A percentile compares a stretch with the other conserved stretches of the same genome.
phyloP scores from a whole-genome alignment of 768 basidiomycete species.

The Lactifluus echinatus region DNA sequence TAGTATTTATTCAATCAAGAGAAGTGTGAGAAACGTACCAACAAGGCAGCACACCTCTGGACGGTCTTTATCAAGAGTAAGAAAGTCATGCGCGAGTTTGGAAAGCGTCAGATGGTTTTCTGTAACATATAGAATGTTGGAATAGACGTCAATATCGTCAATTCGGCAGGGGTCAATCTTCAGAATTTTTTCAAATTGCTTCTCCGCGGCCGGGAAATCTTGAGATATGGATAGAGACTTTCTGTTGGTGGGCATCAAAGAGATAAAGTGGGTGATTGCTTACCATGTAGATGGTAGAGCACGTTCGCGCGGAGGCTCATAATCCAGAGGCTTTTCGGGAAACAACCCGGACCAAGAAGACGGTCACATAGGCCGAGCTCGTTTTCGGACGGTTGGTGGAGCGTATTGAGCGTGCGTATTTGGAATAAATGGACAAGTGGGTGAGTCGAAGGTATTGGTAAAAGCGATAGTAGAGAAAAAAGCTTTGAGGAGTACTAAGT shows the following conservation, averaged over 20 bases:
- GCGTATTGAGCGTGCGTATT: constrained; percentile 80
- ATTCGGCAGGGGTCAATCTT: constrained; percentile 77
- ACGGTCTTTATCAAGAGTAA: constrained; percentile 81
- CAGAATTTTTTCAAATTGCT: constrained; percentile 78
- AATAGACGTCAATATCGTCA: constrained; percentile 93
- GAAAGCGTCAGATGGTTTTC: constrained; percentile 85
- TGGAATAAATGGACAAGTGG: constrained; percentile 67
- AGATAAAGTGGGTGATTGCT: constrained; percentile 23
- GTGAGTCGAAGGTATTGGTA: constrained; percentile 44
- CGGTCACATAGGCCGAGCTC: constrained; percentile 77
- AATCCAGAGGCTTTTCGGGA: constrained; percentile 77
- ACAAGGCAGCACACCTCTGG: constrained; percentile 96
- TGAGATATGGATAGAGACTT: constrained; percentile 10
- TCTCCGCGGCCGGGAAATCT: constrained; percentile 87
- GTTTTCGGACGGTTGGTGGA: constrained; percentile 82
- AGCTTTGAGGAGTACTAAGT: constrained; percentile 27
- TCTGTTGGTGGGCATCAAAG: background rate
- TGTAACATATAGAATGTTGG: constrained; percentile 94
- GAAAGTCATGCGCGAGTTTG: constrained; percentile 84
- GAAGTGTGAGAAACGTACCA: constrained; percentile 42
- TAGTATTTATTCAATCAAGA: background rate
- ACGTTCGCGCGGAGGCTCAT: constrained; percentile 82
- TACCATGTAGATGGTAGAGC: constrained; percentile 86
- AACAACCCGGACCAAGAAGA: constrained; percentile 59
- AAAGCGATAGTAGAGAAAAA: constrained; percentile 35